Evolutionary conservation across 1,284 basidiomycete genomes (phyloP).

Genomic region (Ustilago vetiveriae): DNA sequence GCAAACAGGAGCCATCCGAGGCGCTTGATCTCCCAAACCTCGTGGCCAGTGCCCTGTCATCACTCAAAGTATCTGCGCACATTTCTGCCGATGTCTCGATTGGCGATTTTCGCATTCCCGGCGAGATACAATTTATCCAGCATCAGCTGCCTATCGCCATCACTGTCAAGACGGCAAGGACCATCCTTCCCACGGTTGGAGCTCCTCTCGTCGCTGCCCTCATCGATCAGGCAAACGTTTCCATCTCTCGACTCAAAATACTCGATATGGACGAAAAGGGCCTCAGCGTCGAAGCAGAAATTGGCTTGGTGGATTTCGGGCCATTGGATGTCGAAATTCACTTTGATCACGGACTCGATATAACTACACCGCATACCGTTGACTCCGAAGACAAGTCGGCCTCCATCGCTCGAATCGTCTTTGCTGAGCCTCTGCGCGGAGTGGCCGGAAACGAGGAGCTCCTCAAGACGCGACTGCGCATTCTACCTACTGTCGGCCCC

Average conservation of each 20-base stretch:
- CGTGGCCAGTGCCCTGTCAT: constrained; percentile 45
- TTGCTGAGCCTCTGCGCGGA: constrained; percentile 40
- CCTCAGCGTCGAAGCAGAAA: constrained; percentile 42
- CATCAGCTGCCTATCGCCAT: constrained; percentile 56
- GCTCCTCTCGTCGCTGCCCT: constrained; percentile 51
- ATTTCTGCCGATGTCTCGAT: constrained; percentile 40
- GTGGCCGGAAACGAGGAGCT: constrained; percentile 28
- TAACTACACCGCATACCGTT: constrained; percentile 2
- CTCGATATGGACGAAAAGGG: constrained; percentile 53
- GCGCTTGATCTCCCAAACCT: constrained; percentile 35
- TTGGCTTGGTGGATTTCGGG: constrained; percentile 51
- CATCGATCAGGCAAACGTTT: constrained; percentile 48
- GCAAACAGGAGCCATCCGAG: constrained; percentile 3
- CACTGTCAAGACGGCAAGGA: constrained; percentile 48
- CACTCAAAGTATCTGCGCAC: constrained; percentile 47
- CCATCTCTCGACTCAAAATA: constrained; percentile 44
- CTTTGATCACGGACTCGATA: constrained; percentile 41
- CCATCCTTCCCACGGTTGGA: constrained; percentile 47
- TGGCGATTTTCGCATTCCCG: constrained; percentile 51
- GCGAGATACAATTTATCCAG: constrained; percentile 48
- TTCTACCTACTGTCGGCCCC: constrained; percentile 24
- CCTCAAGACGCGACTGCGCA: constrained; percentile 32
- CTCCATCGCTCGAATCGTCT: constrained; percentile 31
- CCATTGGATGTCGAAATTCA: constrained; percentile 49
- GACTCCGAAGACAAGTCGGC: constrained; percentile 4